Base-by-base conservation (phyloP, 176 grass and related monocot genomes). In the Poa pratensis region DNA sequence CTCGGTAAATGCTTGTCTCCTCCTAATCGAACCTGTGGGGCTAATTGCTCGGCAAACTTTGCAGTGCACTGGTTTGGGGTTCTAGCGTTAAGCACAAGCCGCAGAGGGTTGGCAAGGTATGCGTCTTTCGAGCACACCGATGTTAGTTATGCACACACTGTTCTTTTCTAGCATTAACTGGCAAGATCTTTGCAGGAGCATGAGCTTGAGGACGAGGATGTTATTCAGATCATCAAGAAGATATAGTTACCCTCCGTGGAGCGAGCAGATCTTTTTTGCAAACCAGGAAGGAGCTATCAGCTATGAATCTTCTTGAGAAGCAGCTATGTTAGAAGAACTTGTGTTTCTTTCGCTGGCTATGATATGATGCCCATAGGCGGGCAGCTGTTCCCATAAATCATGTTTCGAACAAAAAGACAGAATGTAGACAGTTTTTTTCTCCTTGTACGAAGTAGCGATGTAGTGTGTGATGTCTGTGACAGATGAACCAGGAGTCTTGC, bases 141-240 rank as follows among this genome's bases (percentile, higher is more conserved):
- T 73, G 23, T 70, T 77, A 59, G 26, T 57, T 79, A 17, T 20
- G 30, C 30, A 16, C 16, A 14, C 6, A 4, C 13, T 49, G 12
- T 49, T 37, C 46, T 61, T 39, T 24, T 15, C 22, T 27, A 12
- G 17, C 20, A 70, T 59, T 86, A 78, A 89, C 30, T 63, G 4
- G 3, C 9, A 48, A 22, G 0, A 34, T 35, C 48, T 20, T 3
- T 87, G 68, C 75, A 98, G 96, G 93, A 98, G 55, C 96, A 99
- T 73, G 96, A 96, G 81, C 96, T 99, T 62, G 96, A 99, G 27
- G 96, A 99, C 26, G 96, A 99, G 79, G 96, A 99, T 57, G 96
- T 99, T 66, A 92, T 96, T 78, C 96, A 99, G 69, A 99, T 99
- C 73, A 96, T 96, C 22, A 99, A 99, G 86, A 99, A 99, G 79